Conservation (phyloP, 208 protist species). For the Wallacemonas collosoma region DNA sequence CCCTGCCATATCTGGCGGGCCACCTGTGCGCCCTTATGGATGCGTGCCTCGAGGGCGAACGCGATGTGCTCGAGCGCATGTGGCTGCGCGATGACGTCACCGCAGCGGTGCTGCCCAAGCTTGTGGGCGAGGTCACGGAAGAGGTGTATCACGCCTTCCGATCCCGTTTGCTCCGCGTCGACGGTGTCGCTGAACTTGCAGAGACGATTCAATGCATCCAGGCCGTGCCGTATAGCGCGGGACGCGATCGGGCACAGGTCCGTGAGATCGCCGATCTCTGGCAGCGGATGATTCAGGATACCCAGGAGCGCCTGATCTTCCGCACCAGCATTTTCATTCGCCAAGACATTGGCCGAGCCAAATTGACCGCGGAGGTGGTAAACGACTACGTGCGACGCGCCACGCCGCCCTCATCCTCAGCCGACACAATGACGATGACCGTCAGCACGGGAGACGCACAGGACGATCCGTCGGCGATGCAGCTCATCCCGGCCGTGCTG, state of each 20-base stretch:
- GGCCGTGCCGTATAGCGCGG: slow-evolving; percentile 26
- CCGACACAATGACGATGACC: neutral
- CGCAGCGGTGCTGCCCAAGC: slow-evolving; percentile 49
- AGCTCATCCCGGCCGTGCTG: slow-evolving; percentile 53
- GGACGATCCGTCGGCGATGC: slow-evolving; percentile 19
- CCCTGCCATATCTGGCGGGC: slow-evolving; percentile 54
- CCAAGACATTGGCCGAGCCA: slow-evolving; percentile 47
- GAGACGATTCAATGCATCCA: slow-evolving; percentile 74
- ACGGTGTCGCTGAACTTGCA: slow-evolving; percentile 71
- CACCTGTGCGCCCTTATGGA: slow-evolving; percentile 66
- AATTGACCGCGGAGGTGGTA: slow-evolving; percentile 41
- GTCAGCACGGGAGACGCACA: neutral
- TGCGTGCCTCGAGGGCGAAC: slow-evolving; percentile 50
- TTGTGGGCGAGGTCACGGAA: slow-evolving; percentile 59
- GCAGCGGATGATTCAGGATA: slow-evolving; percentile 84
- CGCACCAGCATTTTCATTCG: slow-evolving; percentile 78
- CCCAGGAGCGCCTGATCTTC: slow-evolving; percentile 86
- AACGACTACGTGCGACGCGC: slow-evolving; percentile 40
- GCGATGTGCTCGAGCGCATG: slow-evolving; percentile 55
- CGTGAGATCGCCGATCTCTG: slow-evolving; percentile 58
- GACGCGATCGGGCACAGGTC: slow-evolving; percentile 18
- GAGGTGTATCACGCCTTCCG: slow-evolving; percentile 86
- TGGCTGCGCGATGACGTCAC: slow-evolving; percentile 82
- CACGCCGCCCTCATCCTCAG: neutral
- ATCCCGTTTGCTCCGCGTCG: slow-evolving; percentile 72